Percentiles rank a stretch among this genome's conserved stretches.
phyloP scores from a whole-genome alignment of 1,284 basidiomycete genomes.

The Amylostereum chailletii region DNA sequence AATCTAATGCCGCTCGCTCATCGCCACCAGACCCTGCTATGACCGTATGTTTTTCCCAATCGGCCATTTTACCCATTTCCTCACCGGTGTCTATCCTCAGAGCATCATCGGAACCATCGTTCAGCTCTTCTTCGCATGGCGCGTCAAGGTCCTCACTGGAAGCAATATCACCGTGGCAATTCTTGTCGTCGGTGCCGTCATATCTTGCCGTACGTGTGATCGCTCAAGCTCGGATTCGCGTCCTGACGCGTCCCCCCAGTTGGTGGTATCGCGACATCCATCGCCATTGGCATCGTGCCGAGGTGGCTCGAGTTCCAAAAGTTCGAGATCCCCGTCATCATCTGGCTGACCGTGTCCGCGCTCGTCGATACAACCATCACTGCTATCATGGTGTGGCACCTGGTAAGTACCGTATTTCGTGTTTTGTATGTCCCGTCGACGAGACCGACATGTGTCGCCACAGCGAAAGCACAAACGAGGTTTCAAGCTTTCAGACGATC shows the following conservation, averaged over 20 bases:
- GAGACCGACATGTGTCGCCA: not conserved
- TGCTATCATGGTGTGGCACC: conserved; percentile 16
- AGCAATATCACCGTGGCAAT: conserved; percentile 18
- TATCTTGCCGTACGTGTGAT: conserved; percentile 21
- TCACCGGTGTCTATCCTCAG: conserved; percentile 11
- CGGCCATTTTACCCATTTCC: no score
- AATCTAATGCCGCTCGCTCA: not conserved
- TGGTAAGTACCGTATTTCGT: conserved; percentile 14
- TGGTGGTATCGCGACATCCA: conserved; percentile 23
- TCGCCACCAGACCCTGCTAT: conserved; percentile 21
- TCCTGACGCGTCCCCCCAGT: conserved; percentile 12
- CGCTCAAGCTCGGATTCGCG: not conserved
- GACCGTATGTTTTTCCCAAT: conserved; percentile 16
- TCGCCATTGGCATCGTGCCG: conserved; percentile 21
- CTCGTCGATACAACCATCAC: conserved; percentile 23
- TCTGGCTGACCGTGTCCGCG: conserved; percentile 22
- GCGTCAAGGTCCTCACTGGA: conserved; percentile 28
- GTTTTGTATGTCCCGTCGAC: no score
- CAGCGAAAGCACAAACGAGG: conserved; percentile 8
- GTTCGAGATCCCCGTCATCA: conserved; percentile 23
- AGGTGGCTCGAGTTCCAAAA: conserved; percentile 21
- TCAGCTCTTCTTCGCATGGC: conserved; percentile 35
- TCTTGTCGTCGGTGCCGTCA: conserved; percentile 19
- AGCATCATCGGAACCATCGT: conserved; percentile 29
- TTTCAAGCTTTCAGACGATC: conserved; percentile 7